Percentiles rank a stretch among this genome's conserved stretches.
These are phyloP conservation scores for Pseudopyricularia cyperi DNA, from an alignment of 2,329 filamentous ascomycete species.

Conservation along the genomic window DNA sequence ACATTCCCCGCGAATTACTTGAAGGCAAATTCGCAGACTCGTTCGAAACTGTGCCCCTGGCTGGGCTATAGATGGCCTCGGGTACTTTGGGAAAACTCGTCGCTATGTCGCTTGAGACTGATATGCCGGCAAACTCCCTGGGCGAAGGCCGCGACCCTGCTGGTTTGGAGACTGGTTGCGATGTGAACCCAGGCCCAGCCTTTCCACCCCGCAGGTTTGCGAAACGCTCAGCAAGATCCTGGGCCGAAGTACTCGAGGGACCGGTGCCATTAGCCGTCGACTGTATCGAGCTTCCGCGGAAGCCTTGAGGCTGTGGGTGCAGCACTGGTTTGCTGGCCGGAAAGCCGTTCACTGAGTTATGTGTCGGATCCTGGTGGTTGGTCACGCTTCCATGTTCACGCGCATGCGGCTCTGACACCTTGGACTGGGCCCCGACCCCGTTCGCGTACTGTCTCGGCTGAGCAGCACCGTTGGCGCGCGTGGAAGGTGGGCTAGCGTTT, in stretches of 20 bases:
- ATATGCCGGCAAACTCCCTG: background rate
- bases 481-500: constrained; percentile 5
- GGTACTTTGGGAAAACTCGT: constrained; percentile 52
- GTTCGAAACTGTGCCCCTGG: constrained; percentile 54
- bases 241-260: constrained; percentile 4
- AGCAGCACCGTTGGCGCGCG: background rate
- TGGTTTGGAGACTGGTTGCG: constrained; percentile 10
- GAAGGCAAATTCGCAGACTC: constrained; percentile 53
- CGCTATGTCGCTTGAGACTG: constrained; percentile 19
- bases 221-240: constrained; percentile 44
- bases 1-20: constrained; percentile 50
- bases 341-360: background rate
- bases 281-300: constrained; percentile 46
- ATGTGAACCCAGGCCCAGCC: constrained; percentile 19
- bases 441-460: background rate
- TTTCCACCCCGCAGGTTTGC: constrained; percentile 34
- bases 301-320: constrained; percentile 53
- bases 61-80: constrained; percentile 68
- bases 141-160: constrained; percentile 19
- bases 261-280: background rate
- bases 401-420: background rate
- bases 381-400: background rate
- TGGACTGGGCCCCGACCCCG: background rate
- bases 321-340: constrained; percentile 27
- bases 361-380: constrained; percentile 12